Percentiles rank a stretch among this genome's conserved stretches.
These are phyloP conservation scores for Sporisorium exsertum DNA, from an alignment of 1,284 basidiomycete genomes.

Conservation along the genomic window DNA sequence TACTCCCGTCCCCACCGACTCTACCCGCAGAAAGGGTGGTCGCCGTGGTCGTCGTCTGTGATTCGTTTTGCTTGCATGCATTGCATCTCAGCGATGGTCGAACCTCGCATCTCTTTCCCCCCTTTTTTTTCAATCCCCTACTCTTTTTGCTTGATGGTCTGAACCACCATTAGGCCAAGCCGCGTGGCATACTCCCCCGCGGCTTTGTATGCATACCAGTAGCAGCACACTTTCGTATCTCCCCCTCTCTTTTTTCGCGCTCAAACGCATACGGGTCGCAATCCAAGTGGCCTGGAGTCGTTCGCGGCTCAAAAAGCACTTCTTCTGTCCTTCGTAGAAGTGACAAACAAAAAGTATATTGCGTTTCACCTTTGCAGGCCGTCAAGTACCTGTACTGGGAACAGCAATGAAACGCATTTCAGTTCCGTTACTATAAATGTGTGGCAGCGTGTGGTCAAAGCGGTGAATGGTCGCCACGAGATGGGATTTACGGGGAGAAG, in stretches of 20 bases:
- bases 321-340: slow-evolving; percentile 2
- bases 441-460: neutral
- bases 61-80: slow-evolving; percentile 35
- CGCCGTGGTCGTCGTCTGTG: slow-evolving; percentile 97
- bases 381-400: slow-evolving; percentile 10
- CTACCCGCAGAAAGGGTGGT: slow-evolving; percentile 99
- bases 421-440: slow-evolving; percentile 1
- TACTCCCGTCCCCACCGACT: slow-evolving; percentile 96
- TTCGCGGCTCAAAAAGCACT: slow-evolving; percentile 7
- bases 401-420: slow-evolving; percentile 45
- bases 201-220: slow-evolving; percentile 47
- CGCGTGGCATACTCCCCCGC: slow-evolving; percentile 35
- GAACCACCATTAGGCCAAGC: slow-evolving; percentile 29
- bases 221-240: slow-evolving; percentile 34
- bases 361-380: slow-evolving; percentile 10
- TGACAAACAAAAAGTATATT: slow-evolving; percentile 34
- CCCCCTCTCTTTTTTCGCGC: slow-evolving; percentile 2
- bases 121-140: neutral
- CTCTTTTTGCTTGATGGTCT: slow-evolving; percentile 24
- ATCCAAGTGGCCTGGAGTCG: neutral
- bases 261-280: slow-evolving; percentile 14
- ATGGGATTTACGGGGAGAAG: no score
- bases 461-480: neutral
- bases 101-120: neutral
- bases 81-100: slow-evolving; percentile 13